A percentile compares a stretch with the other conserved stretches of the same genome.
Evolutionary conservation across 345 rosid genomes (phyloP).

Genomic region (Eucalyptus melliodora): DNA sequence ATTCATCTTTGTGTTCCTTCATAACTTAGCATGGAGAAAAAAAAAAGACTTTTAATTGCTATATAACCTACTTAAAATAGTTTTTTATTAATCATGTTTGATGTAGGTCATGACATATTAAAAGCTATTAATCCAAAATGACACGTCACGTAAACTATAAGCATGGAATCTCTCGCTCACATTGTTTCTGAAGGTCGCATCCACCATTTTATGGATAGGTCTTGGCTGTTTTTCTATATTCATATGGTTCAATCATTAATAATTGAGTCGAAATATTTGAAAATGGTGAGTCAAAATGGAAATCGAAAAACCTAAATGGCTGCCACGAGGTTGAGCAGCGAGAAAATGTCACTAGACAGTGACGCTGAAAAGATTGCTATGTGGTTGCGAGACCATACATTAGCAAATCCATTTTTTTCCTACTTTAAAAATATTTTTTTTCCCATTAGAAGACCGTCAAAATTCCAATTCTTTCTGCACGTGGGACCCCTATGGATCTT

Average conservation of each 20-base stretch:
- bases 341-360: neutral
- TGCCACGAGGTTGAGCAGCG: neutral
- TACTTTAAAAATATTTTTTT: neutral
- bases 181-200: neutral
- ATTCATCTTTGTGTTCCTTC: neutral
- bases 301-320: neutral
- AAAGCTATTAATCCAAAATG: neutral
- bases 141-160: neutral
- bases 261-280: neutral
- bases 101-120: neutral
- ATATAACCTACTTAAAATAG: neutral
- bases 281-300: neutral
- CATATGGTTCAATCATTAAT: neutral
- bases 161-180: neutral
- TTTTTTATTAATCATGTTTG: accelerated
- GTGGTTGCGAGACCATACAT: neutral
- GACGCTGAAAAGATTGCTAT: neutral
- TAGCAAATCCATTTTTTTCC: neutral
- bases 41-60: neutral
- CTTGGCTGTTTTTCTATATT: neutral
- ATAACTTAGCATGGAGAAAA: neutral
- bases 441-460: neutral
- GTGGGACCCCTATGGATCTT: neutral
- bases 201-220: neutral
- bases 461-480: neutral